These are phyloP conservation scores for Ophiocordyceps camponoti-saundersi DNA, from an alignment of 2,329 filamentous ascomycete genomes.

Conservation along the genomic window DNA sequence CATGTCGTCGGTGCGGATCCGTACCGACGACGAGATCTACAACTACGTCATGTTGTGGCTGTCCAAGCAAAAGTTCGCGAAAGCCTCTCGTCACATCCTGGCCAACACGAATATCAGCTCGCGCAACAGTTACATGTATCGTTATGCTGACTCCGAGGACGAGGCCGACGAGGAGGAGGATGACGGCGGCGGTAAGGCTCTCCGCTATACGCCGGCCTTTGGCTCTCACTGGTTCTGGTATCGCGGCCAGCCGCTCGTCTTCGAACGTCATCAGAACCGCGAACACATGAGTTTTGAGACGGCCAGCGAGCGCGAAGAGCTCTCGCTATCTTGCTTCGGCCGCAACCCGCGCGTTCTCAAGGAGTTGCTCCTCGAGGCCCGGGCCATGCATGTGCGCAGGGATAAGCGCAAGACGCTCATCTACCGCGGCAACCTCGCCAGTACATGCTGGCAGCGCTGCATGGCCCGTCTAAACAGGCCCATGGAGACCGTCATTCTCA, in stretches of 20 bases:
- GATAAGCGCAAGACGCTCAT: conserved; percentile 48
- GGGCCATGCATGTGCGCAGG: conserved; percentile 33
- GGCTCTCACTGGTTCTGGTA: conserved; percentile 57
- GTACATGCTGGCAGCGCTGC: conserved; percentile 42
- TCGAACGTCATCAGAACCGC: conserved; percentile 33
- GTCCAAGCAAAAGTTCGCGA: conserved; percentile 41
- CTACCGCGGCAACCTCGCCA: conserved; percentile 36
- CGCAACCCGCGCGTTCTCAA: conserved; percentile 43
- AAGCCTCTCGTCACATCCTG: conserved; percentile 42
- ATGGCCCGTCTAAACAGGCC: conserved; percentile 43
- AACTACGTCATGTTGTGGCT: conserved; percentile 59
- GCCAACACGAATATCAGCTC: conserved; percentile 45
- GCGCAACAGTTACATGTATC: conserved; percentile 30
- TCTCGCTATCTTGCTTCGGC: conserved; percentile 44
- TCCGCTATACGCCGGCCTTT: conserved; percentile 49
- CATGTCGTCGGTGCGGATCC: conserved; percentile 49
- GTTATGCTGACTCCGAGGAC: conserved; percentile 26
- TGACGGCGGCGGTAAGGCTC: conserved; percentile 25
- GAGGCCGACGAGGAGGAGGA: conserved; percentile 13
- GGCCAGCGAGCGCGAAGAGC: conserved; percentile 37
- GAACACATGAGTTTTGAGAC: conserved; percentile 20
- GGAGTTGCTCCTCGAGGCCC: conserved; percentile 42
- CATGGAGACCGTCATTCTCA: conserved; percentile 48
- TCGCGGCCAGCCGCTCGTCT: conserved; percentile 37
- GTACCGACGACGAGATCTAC: conserved; percentile 55